Conservation (phyloP, 106 monocot species). For the Xerophyta viscosa region DNA sequence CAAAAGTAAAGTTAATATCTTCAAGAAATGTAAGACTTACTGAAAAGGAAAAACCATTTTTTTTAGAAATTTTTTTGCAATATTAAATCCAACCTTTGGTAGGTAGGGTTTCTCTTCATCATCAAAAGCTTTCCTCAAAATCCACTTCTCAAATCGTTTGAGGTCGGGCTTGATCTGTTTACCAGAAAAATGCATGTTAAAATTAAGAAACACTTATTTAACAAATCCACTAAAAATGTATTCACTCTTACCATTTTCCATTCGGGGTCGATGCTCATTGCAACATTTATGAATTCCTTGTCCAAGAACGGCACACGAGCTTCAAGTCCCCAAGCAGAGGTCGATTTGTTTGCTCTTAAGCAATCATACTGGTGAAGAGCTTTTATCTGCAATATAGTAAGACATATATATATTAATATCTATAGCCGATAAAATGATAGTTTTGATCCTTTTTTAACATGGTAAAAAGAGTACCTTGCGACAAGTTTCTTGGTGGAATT, state of each 20-base stretch:
- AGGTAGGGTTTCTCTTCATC: constrained; percentile 55
- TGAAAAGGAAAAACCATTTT: no score
- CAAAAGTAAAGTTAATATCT: neutral
- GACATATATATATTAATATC: neutral
- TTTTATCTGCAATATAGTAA: constrained; percentile 32
- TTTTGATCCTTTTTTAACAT: neutral
- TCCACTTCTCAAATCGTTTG: constrained; percentile 58
- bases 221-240: neutral
- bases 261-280: constrained; percentile 68
- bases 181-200: neutral
- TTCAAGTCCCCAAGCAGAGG: constrained; percentile 61
- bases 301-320: constrained; percentile 60
- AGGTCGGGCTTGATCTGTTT: constrained; percentile 47
- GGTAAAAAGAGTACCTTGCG: constrained; percentile 19
- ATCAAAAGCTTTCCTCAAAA: constrained; percentile 53
- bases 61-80: no score
- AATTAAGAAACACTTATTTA: neutral
- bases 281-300: constrained; percentile 48
- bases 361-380: constrained; percentile 67
- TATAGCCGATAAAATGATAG: neutral
- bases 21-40: no score
- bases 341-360: constrained; percentile 52
- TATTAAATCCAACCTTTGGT: constrained; percentile 57
- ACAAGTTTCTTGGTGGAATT: constrained; percentile 56
- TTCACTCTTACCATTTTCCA: constrained; percentile 34